These are phyloP conservation scores for Lipomyces japonicus DNA, from an alignment of 805 yeast species.

Conservation along the genomic window DNA sequence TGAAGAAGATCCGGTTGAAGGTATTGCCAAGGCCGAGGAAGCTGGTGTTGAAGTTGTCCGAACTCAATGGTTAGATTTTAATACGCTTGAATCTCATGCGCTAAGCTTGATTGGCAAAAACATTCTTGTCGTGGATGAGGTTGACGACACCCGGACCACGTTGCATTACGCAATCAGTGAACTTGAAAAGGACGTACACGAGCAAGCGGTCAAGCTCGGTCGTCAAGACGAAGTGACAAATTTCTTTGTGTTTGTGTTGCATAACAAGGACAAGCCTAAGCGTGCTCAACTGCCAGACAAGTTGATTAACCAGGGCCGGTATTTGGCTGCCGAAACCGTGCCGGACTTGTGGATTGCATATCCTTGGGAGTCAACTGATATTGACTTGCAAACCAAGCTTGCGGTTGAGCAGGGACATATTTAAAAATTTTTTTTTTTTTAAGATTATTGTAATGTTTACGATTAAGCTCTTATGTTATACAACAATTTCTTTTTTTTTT, in stretches of 20 bases:
- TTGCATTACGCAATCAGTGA: constrained; percentile 79
- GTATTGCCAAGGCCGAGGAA: constrained; percentile 40
- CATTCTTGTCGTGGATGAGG: constrained; percentile 81
- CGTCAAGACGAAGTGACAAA: constrained; percentile 58
- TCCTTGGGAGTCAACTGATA: constrained; percentile 86
- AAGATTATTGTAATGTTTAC: not conserved
- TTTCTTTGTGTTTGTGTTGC: constrained; percentile 74
- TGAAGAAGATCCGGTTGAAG: constrained; percentile 27
- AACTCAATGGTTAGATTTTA: constrained; percentile 88
- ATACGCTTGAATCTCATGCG: constrained; percentile 62
- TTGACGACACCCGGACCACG: constrained; percentile 88
- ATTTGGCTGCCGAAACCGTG: constrained; percentile 69
- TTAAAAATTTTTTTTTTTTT: not conserved
- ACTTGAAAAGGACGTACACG: constrained; percentile 60
- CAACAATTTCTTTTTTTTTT: not conserved
- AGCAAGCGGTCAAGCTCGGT: constrained; percentile 57
- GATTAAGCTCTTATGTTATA: not conserved
- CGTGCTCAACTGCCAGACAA: constrained; percentile 65
- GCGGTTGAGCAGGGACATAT: constrained; percentile 68
- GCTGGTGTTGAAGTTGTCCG: constrained; percentile 79
- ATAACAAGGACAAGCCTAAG: constrained; percentile 79
- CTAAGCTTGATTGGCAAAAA: constrained; percentile 78
- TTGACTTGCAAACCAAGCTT: constrained; percentile 65
- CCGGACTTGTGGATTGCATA: constrained; percentile 82
- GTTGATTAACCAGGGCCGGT: constrained; percentile 60